phyloP scores from a whole-genome alignment of 495 filamentous ascomycete species.

The Neurospora sp. region DNA sequence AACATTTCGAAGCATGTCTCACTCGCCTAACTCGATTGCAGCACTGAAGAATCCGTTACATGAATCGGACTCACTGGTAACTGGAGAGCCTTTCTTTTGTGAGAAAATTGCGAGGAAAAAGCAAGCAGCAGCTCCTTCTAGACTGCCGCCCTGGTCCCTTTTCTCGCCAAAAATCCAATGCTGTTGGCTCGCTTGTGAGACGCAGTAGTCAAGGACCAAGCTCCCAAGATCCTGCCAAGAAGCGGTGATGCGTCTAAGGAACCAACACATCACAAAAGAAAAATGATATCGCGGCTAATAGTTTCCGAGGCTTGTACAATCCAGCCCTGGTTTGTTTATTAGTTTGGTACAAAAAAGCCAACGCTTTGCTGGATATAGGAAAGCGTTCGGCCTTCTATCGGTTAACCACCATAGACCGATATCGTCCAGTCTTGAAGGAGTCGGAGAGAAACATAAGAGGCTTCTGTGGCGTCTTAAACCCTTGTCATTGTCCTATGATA shows the following conservation, averaged over 20 bases:
- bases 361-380: no score
- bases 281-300: not conserved
- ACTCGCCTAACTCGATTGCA: not conserved
- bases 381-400: no score
- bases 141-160: not conserved
- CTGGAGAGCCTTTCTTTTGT: not conserved
- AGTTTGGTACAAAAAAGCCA: not conserved
- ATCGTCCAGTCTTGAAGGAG: no score
- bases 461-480: no score
- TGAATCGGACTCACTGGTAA: not conserved
- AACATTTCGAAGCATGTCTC: not conserved
- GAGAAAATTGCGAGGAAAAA: not conserved
- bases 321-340: no score
- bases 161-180: not conserved
- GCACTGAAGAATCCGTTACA: not conserved
- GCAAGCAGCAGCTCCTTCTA: not conserved
- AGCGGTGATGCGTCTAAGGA: not conserved
- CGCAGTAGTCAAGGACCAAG: not conserved
- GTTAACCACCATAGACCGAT: no score
- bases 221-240: not conserved
- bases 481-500: no score
- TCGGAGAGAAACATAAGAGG: no score
- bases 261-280: not conserved
- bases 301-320: not conserved
- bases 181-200: not conserved